These are phyloP conservation scores for Cutaneotrichosporon dermatis DNA, from an alignment of 1,284 basidiomycete genomes.

Conservation along the genomic window DNA sequence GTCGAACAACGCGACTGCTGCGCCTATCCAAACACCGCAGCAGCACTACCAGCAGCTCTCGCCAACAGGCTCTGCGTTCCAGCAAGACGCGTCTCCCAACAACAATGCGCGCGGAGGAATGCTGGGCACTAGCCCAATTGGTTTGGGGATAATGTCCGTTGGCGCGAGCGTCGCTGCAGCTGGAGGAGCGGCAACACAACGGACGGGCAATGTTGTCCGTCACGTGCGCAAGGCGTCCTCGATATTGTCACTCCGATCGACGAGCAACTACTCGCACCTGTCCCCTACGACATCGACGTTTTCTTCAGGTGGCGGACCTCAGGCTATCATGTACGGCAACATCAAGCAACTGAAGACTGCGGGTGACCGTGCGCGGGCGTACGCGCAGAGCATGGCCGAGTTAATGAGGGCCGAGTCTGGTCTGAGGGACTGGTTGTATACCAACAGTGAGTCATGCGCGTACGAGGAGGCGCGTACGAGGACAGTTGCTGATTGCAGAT, in stretches of 20 bases:
- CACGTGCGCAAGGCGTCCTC: conserved; percentile 29
- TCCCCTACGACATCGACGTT: conserved; percentile 24
- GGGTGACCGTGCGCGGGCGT: conserved; percentile 68
- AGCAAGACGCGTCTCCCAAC: neutral
- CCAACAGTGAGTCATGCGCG: conserved; percentile 54
- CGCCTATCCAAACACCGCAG: neutral
- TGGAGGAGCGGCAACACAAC: neutral
- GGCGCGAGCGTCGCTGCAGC: neutral
- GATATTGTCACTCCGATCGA: conserved; percentile 25
- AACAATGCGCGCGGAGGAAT: neutral
- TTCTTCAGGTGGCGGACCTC: conserved; percentile 48
- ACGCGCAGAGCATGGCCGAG: conserved; percentile 79
- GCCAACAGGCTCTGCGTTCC: conserved; percentile 3
- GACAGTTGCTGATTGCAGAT: conserved; percentile 4
- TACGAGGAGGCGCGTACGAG: no score
- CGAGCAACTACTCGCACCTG: conserved; percentile 22
- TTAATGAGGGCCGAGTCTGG: conserved; percentile 72
- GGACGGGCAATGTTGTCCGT: conserved; percentile 3
- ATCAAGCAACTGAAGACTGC: conserved; percentile 59
- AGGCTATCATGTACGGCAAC: conserved; percentile 70
- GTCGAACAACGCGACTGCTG: neutral
- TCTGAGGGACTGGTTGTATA: conserved; percentile 66
- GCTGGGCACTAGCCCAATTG: conserved; percentile 1
- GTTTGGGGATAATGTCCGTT: conserved; percentile 2
- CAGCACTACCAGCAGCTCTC: conserved; percentile 4